Evolutionary conservation across 257 asterid genomes (phyloP), one percentile per base, ranked within the genome.

Genomic region (Thymus quinquecostatus): DNA sequence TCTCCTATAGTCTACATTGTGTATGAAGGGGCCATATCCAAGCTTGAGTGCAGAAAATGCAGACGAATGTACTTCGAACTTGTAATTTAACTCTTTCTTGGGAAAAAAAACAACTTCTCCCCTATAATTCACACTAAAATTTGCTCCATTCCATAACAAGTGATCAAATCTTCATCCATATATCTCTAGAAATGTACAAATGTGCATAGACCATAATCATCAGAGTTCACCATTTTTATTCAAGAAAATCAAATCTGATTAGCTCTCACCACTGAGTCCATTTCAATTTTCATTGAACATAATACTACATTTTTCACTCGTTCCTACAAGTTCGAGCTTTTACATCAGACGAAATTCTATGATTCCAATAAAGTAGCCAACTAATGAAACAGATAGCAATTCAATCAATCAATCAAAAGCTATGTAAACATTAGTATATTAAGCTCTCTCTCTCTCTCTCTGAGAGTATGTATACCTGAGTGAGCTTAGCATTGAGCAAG

Each of bases 401-500:
- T 53, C 59, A 53, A 53, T 53, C 21, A 53, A 53, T 53, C 21
- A 45, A 55, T 55, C 60, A 55, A 55, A 38, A 38, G 7, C 6
- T 0, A 38, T 38, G 41, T 2, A 9, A 53, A 3, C 60, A 27
- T 8, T 54, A 8, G 51, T 21, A 21, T 21, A 11, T 38, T 38
- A 5, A 48, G 54, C 51, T 53, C 58, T 14, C 58, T 51, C 58
- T 49, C 55, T 49, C 55, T 51, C 58, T 53, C 58, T 53, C 58
- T 21, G 4, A 56, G 1, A 54, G 12, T 27, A 11, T 27, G 2
- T 3, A 29, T 59, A 92, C 97, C 97, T 93, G 92, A 65, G 97
- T 93, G 74, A 93, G 92, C 87, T 89, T 93, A 47, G 97, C 96
- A 80, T 91, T 93, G 75, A 87, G 78, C 83, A 93, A 85, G 64